Evolutionary conservation across 2,329 filamentous ascomycete genomes (phyloP), one percentile per base, ranked within the genome.

Genomic region (Colletotrichum eleusines): DNA sequence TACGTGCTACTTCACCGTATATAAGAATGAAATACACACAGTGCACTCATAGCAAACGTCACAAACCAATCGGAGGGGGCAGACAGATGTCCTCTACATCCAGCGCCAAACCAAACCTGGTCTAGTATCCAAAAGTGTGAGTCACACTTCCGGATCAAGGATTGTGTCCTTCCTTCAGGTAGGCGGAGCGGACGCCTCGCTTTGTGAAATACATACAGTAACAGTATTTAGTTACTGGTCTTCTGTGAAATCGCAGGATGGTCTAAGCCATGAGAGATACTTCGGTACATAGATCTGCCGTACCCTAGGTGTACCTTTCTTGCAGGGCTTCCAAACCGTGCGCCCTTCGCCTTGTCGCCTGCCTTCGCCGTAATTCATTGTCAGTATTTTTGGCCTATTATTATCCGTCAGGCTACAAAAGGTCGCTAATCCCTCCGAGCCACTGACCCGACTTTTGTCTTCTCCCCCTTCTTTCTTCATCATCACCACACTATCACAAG

Each of bases 401-500:
- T 44, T 61, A 61, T 61, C 69, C 61, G 54, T 20, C 57, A 72
- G 66, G 55, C 65, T 71, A 71, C 69, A 71, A 68, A 71, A 71
- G 9, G 28, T 57, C 59, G 65, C 53, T 71, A 71, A 35, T 71
- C 57, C 75, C 76, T 75, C 74, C 75, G 68, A 57, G 73, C 71
- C 75, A 69, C 72, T 72, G 66, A 73, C 66, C 76, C 71, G 75
- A 76, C 74, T 76, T 75, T 76, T 75, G 77, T 77, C 77, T 78
- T 76, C 78, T 77, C 76, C 76, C 76, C 76, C 77, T 80, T 77
- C 76, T 75, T 75, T 78, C 77, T 76, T 81, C 80, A 85, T 80
- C 85, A 89, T 84, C 78, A 80, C 81, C 87, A 50, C 85, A 75
- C 76, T 77, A 80, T 80, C 54, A 33, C 59, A 33, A 5, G 7